Evolutionary conservation across 495 filamentous ascomycete genomes (phyloP), one percentile per base, ranked within the genome.

Genomic region (Aspergillus carlsbadensis): DNA sequence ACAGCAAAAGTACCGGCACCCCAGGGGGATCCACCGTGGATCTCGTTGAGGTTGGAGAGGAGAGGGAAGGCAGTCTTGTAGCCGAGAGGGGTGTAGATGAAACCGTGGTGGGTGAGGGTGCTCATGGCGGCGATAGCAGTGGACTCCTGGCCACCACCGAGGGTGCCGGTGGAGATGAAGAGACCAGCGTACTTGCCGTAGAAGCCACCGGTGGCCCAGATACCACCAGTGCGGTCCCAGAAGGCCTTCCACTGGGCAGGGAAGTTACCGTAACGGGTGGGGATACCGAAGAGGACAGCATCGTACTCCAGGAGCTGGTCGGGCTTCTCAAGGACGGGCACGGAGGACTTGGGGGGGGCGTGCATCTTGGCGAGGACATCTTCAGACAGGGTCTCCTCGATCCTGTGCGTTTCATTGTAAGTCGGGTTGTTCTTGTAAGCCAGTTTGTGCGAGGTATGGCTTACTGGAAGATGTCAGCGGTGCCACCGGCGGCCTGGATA

Each of bases 221-320:
- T 86, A 66, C 80, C 75, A 65, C 90, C 90, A 22, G 88, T 89
- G 71, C 81, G 78, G 79, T 95, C 90, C 87, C 87, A 92, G 82
- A 92, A 95, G 40, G 84, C 70, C 81, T 92, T 97, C 88, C 88
- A 98, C 76, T 98, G 94, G 24, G 87, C 92, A 37, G 94, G 92
- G 82, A 96, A 96, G 84, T 96, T 99, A 70, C 94, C 94, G 78
- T 89, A 99, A 54, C 94, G 87, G n/a, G 94, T 99, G 29, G 94
- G 94, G 73, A 99, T 92, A 63, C 95, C 95, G 59, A 99, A 82
- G 35, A 99, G 86, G 75, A 99, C 86, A 68, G 79, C 94, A 68
- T 98, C 92, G 77, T 94, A 97, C 52, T 82, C 54, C 58, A 84
- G 79, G n/a, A 97, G 84, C 11, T 71, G 77, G 5, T 77, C 67